Evolutionary conservation across 169 alveolate species (phyloP), one percentile per base, ranked within the genome.

Genomic region (Cryptosporidium baileyi): DNA sequence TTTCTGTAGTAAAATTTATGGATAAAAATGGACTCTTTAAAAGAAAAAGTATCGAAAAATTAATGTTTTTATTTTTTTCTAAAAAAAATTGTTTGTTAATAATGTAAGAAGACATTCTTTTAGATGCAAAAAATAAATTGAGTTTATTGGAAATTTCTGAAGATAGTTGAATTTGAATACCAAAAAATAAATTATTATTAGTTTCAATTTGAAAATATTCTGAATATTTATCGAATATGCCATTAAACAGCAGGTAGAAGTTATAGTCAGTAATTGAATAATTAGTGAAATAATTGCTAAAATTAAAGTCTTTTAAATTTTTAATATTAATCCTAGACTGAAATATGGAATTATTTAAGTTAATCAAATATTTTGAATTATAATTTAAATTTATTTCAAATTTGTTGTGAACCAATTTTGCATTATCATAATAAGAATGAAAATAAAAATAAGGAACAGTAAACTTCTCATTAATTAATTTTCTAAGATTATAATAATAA

Each of bases 331-430:
- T n/a, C n/a, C n/a, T n/a, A n/a, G n/a, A n/a, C n/a, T n/a, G n/a
- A n/a, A n/a, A n/a, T n/a, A n/a, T n/a, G 19, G 60, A 34, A n/a
- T 62, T 38, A 43, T 62, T 36, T 62, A 62, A 62, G 19, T 62
- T 59, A 8, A 62, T 6, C 41, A 62, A 62, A 38, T 62, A 62
- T 7, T 7, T 24, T n/a, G 80, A 62, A 19, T 44, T 2, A 62
- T 22, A 22, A 40, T 22, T 22, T n/a, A 62, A 40, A 22, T 34
- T 44, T 62, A 62, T 1, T 22, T 43, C 80, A 41, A 62, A 22
- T 2, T 41, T 24, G 19, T 6, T 62, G 6, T 19, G 26, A 62
- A 8, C 41, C n/a, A 62, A 62, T 41, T 62, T 62, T 19, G 54
- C 41, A 19, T 62, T 62, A 8, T 49, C 28, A 38, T n/a, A 26